A percentile compares a stretch with the other conserved stretches of the same genome.
These are phyloP conservation scores for Brassica rapa DNA, from an alignment of 345 rosid genomes.

Conservation along the genomic window DNA sequence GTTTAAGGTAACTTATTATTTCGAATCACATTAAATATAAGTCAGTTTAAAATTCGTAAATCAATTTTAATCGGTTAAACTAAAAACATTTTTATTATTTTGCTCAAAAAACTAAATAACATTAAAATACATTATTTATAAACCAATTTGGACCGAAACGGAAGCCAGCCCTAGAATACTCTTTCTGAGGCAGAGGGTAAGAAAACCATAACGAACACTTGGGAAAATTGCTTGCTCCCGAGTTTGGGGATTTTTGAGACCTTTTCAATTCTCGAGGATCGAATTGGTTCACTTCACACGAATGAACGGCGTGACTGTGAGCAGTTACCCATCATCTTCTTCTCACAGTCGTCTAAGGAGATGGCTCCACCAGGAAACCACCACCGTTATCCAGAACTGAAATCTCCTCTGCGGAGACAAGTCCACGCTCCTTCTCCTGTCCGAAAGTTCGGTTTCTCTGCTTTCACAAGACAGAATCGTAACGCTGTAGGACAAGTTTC, in stretches of 20 bases:
- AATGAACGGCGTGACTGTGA: slow-evolving; percentile 51
- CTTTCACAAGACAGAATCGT: not conserved
- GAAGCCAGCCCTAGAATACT: not conserved
- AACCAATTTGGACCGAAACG: not conserved
- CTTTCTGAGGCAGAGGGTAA: not conserved
- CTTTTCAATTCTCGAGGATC: slow-evolving; percentile 2
- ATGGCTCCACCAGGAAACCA: slow-evolving; percentile 38
- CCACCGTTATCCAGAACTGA: slow-evolving; percentile 39
- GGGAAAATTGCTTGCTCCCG: not conserved
- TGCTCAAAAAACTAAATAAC: too few relatives aligned
- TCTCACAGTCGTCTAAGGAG: slow-evolving; percentile 28
- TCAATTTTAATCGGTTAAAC: not conserved
- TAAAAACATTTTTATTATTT: too few relatives aligned
- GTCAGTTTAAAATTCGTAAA: too few relatives aligned
- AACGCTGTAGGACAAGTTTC: not conserved
- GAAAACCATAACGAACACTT: not conserved
- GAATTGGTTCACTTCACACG: slow-evolving; percentile 19
- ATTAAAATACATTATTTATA: not conserved
- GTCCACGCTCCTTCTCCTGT: slow-evolving; percentile 33
- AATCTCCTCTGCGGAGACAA: slow-evolving; percentile 33
- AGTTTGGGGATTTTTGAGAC: slow-evolving; percentile 27
- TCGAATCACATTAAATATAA: too few relatives aligned
- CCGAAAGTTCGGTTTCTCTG: slow-evolving; percentile 16
- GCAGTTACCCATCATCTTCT: slow-evolving; percentile 37
- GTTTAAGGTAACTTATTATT: too few relatives aligned